phyloP scores from a whole-genome alignment of 2,329 filamentous ascomycete genomes.

The Botrytis elliptica region DNA sequence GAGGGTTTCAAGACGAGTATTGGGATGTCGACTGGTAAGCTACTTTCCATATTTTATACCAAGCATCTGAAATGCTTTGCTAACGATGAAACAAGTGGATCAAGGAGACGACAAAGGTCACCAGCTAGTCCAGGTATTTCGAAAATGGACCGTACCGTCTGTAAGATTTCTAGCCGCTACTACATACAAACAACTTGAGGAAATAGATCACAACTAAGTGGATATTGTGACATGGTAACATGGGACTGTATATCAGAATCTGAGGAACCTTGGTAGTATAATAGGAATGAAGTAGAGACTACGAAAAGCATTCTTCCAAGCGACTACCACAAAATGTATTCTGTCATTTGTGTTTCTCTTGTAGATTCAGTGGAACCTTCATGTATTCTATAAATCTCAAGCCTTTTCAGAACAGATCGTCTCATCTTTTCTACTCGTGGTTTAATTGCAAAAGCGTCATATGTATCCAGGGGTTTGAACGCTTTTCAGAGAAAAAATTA shows the following conservation, averaged over 20 bases:
- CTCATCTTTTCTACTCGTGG: background rate
- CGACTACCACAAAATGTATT: background rate
- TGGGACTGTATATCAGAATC: background rate
- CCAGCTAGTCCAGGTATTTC: background rate
- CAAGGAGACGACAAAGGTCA: background rate
- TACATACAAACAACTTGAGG: background rate
- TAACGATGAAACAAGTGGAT: background rate
- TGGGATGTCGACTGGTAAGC: background rate
- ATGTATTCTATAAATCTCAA: background rate
- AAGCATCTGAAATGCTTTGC: background rate
- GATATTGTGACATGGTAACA: too few relatives aligned
- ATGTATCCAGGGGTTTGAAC: too few relatives aligned
- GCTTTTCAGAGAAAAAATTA: background rate
- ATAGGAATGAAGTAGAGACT: too few relatives aligned
- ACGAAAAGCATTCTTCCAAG: background rate
- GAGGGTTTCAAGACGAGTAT: accelerated
- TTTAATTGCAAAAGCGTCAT: background rate
- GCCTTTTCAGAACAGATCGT: background rate
- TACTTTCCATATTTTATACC: background rate
- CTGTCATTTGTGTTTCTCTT: background rate
- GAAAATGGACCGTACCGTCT: background rate
- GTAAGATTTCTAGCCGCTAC: background rate
- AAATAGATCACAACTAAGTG: background rate
- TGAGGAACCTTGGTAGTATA: background rate
- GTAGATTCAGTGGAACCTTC: accelerated